Percentiles rank a stretch among this genome's conserved stretches.
Evolutionary conservation across 148 eudicot genomes (phyloP).

Genomic region (Rhododendron kiyosumense): DNA sequence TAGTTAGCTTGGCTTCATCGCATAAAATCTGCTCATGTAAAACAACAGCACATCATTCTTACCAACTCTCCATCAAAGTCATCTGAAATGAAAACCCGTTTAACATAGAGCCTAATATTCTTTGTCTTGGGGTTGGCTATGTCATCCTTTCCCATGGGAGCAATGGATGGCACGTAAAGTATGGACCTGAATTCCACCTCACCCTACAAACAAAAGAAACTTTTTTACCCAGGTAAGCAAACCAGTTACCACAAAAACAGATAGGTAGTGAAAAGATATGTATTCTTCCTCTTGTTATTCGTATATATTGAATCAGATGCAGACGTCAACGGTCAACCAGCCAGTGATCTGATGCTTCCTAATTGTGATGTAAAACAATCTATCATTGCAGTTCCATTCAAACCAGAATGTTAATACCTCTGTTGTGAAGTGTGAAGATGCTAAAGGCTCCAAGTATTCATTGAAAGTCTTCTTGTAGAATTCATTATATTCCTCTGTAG

Average conservation of each 20-base stretch:
- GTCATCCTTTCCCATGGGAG: slow-evolving; percentile 81
- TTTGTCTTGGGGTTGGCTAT: slow-evolving; percentile 73
- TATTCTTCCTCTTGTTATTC: neutral
- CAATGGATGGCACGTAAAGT: slow-evolving; percentile 71
- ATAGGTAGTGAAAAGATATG: neutral
- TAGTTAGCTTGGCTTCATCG: neutral
- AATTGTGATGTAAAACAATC: neutral
- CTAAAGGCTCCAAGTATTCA: slow-evolving; percentile 87
- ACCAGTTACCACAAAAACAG: neutral
- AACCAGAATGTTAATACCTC: slow-evolving; percentile 46
- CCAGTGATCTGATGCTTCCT: neutral
- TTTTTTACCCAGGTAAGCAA: neutral
- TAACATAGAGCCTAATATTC: slow-evolving; percentile 87
- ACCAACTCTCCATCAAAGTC: slow-evolving; percentile 99
- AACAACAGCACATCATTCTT: slow-evolving; percentile 6
- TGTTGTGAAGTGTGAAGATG: slow-evolving; percentile 93
- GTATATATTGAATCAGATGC: neutral
- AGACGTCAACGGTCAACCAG: neutral
- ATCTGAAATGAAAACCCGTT: slow-evolving; percentile 97
- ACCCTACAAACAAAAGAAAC: slow-evolving; percentile 46
- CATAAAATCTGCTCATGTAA: neutral
- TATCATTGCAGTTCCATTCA: neutral
- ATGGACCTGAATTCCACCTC: slow-evolving; percentile 94
- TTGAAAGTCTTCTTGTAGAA: slow-evolving; percentile 85
- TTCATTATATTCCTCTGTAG: slow-evolving; percentile 84